These are phyloP conservation scores for thale cress (Arabidopsis thaliana) DNA, from an alignment of 345 rosid species.

Conservation along the genomic window TAIR10.1 NC_003071.7:6643501-6644000, in stretches of 20 bases:
- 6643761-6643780: constrained; percentile 40
- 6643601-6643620: neutral
- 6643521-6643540: constrained; percentile 19
- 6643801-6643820: constrained; percentile 45
- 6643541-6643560: neutral
- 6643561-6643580: neutral
- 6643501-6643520: neutral
- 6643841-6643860: constrained; percentile 35
- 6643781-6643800: constrained; percentile 37
- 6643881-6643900: constrained; percentile 33
- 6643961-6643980: constrained; percentile 46
- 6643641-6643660: constrained; percentile 13
- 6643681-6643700: constrained; percentile 53
- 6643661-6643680: neutral
- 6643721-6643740: constrained; percentile 52
- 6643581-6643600: constrained; percentile 11
- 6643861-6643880: constrained; percentile 28
- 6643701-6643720: constrained; percentile 72
- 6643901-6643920: constrained; percentile 27
- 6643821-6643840: constrained; percentile 24
- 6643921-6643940: neutral
- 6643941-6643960: constrained; percentile 35
- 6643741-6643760: constrained; percentile 52
- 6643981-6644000: constrained; percentile 55
- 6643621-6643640: neutral